Evolutionary conservation across 2,329 filamentous ascomycete species (phyloP), one percentile per base, ranked within the genome.

Genomic region (Stachybotrys echinatus): DNA sequence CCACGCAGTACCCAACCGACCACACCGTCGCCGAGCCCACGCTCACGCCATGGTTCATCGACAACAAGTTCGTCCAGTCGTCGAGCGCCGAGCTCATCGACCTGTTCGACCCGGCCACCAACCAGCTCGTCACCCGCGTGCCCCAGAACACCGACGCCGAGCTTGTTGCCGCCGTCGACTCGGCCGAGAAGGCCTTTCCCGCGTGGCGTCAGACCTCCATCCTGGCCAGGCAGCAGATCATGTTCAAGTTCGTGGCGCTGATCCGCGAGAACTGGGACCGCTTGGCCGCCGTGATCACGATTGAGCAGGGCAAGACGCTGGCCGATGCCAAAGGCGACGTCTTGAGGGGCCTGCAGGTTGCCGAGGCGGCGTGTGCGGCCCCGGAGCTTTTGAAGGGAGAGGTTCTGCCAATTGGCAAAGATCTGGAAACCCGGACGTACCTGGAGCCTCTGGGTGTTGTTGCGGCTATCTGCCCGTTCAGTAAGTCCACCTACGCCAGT

Each of bases 401-500:
- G 68, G 75, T 91, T 31, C 75, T 91, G 4, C 86, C 90, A 70
- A 87, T 91, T 4, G 80, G 85, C n/a, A 89, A 87, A 74, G 87
- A 90, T 61, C 89, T 91, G 87, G 87, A 90, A 71, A 91, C 87
- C n/a, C 74, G 86, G 58, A 84, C 79, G 47, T 90, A 90, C 65
- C 77, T 79, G 56, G 86, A 90, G 72, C 85, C 87, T 50, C 69
- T 90, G 57, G 87, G 87, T 39, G 81, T 90, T n/a, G 83, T 87
- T 31, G 86, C 86, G 37, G 85, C 87, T 19, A 90, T 90, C 51
- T 90, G 87, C 71, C 87, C 87, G 1, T 90, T 90, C 65, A 90
- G 82, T 85, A 64, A 61, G 80, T 47, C 18, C 27, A 34, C 2
- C 27, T 34, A 3, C 2, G 27, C 10, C 14, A 8, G 27, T 34